A percentile compares a stretch with the other conserved stretches of the same genome.
These are phyloP conservation scores for Typha latifolia DNA, from an alignment of 176 grass and related monocot genomes.

Conservation along the genomic window DNA sequence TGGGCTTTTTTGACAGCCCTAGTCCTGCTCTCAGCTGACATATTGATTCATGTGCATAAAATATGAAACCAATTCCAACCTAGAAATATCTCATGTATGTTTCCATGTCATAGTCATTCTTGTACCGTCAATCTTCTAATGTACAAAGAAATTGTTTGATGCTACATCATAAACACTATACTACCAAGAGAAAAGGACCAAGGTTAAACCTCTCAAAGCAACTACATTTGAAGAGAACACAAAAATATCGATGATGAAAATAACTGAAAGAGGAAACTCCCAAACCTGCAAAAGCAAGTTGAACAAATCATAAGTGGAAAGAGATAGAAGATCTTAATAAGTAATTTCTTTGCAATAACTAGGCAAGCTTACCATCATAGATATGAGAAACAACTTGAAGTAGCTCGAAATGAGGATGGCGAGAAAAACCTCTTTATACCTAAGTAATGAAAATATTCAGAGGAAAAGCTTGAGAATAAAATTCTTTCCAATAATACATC, in stretches of 20 bases:
- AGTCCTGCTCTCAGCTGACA: too few species aligned
- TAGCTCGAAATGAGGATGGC: slow-evolving; percentile 84
- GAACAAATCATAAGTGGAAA: slow-evolving; percentile 1
- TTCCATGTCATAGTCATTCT: too few species aligned
- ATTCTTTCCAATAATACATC: background rate
- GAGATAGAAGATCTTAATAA: slow-evolving; percentile 9
- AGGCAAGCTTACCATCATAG: slow-evolving; percentile 56
- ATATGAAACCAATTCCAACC: too few species aligned
- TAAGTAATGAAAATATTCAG: slow-evolving; percentile 27
- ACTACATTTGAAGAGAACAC: slow-evolving; percentile 85
- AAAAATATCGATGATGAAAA: slow-evolving; percentile 68
- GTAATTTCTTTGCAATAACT: background rate
- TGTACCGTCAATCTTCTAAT: background rate
- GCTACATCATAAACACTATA: slow-evolving; percentile 11
- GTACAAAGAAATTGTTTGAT: background rate
- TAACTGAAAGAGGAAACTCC: slow-evolving; percentile 75
- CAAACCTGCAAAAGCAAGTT: slow-evolving; percentile 55
- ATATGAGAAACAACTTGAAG: slow-evolving; percentile 73
- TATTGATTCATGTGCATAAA: too few species aligned
- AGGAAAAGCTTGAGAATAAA: background rate
- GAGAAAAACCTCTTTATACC: slow-evolving; percentile 56
- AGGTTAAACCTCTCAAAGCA: slow-evolving; percentile 58
- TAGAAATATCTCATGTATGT: too few species aligned
- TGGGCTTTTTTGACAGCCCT: too few species aligned
- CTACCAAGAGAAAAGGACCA: slow-evolving; percentile 2